These are phyloP conservation scores for Magnolia sinica DNA, from an alignment of 164 flowering plant species.

Conservation along the genomic window DNA sequence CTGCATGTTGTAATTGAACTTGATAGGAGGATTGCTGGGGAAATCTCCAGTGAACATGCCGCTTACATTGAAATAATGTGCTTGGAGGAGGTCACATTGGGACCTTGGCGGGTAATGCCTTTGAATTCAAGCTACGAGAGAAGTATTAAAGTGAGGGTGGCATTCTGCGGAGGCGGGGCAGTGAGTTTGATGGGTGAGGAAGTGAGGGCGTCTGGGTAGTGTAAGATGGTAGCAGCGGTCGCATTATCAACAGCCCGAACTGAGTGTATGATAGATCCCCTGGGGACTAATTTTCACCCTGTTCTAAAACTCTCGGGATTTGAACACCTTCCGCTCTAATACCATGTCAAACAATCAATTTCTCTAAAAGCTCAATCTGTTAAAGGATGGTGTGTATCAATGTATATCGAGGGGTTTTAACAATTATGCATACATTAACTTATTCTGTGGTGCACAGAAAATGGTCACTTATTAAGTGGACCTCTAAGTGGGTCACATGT, in stretches of 20 bases:
- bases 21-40: constrained; percentile 52
- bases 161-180: constrained; percentile 47
- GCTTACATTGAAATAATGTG: constrained; percentile 54
- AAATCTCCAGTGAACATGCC: constrained; percentile 77
- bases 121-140: constrained; percentile 63
- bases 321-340: too few species aligned
- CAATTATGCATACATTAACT: too few species aligned
- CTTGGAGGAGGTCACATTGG: constrained; percentile 77
- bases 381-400: not conserved
- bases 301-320: too few species aligned
- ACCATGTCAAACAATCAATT: too few species aligned
- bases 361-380: too few species aligned
- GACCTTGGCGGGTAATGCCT: constrained; percentile 52
- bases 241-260: constrained; percentile 67
- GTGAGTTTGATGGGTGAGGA: constrained; percentile 27
- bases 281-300: constrained; percentile 12
- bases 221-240: constrained; percentile 73
- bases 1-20: constrained; percentile 47
- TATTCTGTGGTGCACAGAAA: too few species aligned
- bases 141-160: constrained; percentile 59
- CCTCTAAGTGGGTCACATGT: too few species aligned
- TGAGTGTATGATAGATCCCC: constrained; percentile 6
- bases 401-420: too few species aligned
- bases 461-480: too few species aligned
- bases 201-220: constrained; percentile 30